Evolutionary conservation across 257 asterid species (phyloP), one percentile per base, ranked within the genome.

Genomic region (Nemophila menziesii): DNA sequence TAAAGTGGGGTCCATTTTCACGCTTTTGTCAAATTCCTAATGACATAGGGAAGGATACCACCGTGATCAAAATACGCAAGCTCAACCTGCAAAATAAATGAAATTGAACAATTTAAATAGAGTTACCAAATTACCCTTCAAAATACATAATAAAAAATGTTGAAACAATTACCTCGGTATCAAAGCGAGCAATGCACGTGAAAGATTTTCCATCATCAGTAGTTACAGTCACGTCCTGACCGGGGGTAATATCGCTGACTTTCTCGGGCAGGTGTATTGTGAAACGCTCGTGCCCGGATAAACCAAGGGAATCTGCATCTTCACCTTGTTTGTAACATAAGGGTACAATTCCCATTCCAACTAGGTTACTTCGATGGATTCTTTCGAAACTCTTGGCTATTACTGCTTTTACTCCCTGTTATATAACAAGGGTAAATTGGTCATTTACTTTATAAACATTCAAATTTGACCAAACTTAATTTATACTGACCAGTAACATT

Each of bases 311-410:
- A 3, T 86, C 96, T 22, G 90, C 70, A 48, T 86, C 94, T 69
- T 82, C 94, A 9, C 93, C 87, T 19, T 77, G 20, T 70, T 77
- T 82, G 73, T 82, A 86, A 65, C 92, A 82, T 8, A 86, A 90
- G 24, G 96, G 96, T 57, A 86, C 43, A 5, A 82, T 79, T 58
- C 96, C 96, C 96, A 82, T 82, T 20, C 96, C 96, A 6, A 77
- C 96, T 54, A 86, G 77, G 68, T 86, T 86, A 55, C 96, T 86
- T 29, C 96, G 93, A 46, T 86, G 94, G 48, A 86, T 86, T 66
- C 93, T 79, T 79, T 86, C 96, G 45, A 77, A 86, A 51, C 94
- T 86, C 55, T 82, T 86, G 44, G 96, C 81, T 27, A 86, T 86
- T 59, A 86, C 96, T 8, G 94, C 96, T 79, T 74, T 86, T 22